Conservation (phyloP, 441 rosid genomes). For the Arabidopsis hybrid region DNA sequence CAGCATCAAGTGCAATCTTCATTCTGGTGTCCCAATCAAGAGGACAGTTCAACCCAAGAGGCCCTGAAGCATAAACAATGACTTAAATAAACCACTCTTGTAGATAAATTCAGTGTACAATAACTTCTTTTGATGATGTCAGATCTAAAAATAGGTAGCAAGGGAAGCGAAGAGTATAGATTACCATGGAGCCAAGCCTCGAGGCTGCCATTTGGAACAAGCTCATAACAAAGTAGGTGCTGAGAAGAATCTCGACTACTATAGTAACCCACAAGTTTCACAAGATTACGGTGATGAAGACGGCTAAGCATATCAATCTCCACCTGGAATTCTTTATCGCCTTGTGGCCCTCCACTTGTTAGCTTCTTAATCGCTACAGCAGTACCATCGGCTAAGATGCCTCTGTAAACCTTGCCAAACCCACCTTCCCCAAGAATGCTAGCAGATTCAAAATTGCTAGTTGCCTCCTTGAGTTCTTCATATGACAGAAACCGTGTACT, state of each 20-base stretch:
- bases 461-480: conserved; percentile 93
- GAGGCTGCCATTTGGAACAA: conserved; percentile 93
- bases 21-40: conserved; percentile 94
- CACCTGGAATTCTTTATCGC: conserved; percentile 90
- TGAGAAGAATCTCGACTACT: conserved; percentile 88
- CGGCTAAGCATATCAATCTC: conserved; percentile 99
- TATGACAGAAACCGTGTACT: conserved; percentile 87
- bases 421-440: conserved; percentile 98
- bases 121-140: background rate
- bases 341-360: conserved; percentile 90
- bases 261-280: conserved; percentile 94
- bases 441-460: conserved; percentile 80
- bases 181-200: conserved; percentile 98
- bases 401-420: conserved; percentile 94
- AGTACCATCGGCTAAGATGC: conserved; percentile 94
- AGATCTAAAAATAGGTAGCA: background rate
- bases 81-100: conserved; percentile 21
- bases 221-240: conserved; percentile 91
- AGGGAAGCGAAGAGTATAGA: conserved; percentile 30
- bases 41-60: conserved; percentile 88
- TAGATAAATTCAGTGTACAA: background rate
- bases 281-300: conserved; percentile 98
- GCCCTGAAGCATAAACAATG: conserved; percentile 62
- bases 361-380: conserved; percentile 97
- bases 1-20: conserved; percentile 99